Conservation (phyloP, 2,329 filamentous ascomycete genomes). For the Ambrosiella beaveri region DNA sequence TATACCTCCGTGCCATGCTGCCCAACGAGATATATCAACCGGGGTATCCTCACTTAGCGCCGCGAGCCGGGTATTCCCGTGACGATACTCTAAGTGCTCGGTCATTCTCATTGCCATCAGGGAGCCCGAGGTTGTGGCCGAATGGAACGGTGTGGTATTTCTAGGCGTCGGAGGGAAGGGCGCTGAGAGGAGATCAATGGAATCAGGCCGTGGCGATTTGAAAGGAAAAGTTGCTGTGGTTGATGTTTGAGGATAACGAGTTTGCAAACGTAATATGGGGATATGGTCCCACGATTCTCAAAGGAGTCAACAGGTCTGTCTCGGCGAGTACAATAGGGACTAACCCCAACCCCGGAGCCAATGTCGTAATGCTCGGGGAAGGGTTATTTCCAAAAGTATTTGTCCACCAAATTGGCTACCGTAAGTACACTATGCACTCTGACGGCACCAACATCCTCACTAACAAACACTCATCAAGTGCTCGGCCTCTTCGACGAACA, state of each 20-base stretch:
- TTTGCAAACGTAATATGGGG: background rate
- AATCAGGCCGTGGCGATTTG: constrained; percentile 8
- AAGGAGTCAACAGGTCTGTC: background rate
- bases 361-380: constrained; percentile 8
- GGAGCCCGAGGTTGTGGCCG: background rate
- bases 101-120: background rate
- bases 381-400: background rate
- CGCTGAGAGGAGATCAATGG: background rate
- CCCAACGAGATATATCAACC: background rate
- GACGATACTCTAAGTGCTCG: background rate
- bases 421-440: constrained; percentile 3
- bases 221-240: constrained; percentile 9
- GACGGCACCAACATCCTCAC: background rate
- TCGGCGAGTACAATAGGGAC: constrained; percentile 8
- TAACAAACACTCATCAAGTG: background rate
- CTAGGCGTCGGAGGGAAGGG: background rate
- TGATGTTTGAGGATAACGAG: constrained; percentile 5
- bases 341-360: background rate
- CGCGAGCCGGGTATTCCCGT: background rate
- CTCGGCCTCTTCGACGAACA: constrained; percentile 9
- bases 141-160: background rate
- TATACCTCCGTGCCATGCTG: background rate
- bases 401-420: constrained; percentile 12
- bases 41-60: constrained; percentile 1
- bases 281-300: constrained; percentile 2